These are phyloP conservation scores for Aspergillus calidoustus DNA, from an alignment of 2,329 filamentous ascomycete species.

Conservation along the genomic window DNA sequence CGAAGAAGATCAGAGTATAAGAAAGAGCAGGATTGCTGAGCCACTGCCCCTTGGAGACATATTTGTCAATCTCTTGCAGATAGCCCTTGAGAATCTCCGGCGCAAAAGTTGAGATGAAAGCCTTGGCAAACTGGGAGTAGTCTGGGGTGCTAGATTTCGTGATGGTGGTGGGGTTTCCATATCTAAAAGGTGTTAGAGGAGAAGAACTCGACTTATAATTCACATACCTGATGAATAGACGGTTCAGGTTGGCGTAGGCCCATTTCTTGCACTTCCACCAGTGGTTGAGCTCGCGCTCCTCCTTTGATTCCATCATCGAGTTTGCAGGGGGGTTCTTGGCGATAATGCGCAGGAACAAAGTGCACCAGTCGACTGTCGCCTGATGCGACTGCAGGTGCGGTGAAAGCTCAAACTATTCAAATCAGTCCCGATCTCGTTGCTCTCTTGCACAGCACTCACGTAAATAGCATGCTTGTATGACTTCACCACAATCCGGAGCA, in stretches of 20 bases:
- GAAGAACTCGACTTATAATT: constrained; percentile 1
- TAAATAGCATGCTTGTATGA: constrained; percentile 98
- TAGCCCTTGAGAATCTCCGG: constrained; percentile 97
- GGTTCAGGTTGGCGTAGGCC: constrained; percentile 97
- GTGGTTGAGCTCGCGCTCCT: constrained; percentile 89
- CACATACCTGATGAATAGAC: constrained; percentile 83
- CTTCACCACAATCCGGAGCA: constrained; percentile 93
- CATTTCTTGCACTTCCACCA: constrained; percentile 99
- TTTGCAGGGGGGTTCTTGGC: constrained; percentile 80
- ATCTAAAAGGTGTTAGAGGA: constrained; percentile 58
- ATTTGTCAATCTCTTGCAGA: constrained; percentile 92
- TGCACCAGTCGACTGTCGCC: constrained; percentile 93
- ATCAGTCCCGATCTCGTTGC: constrained; percentile 31
- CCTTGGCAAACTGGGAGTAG: constrained; percentile 81
- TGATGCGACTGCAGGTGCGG: constrained; percentile 76
- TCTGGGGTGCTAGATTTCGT: constrained; percentile 76
- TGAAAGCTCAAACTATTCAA: constrained; percentile 78
- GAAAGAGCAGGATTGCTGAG: constrained; percentile 91
- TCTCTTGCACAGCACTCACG: constrained; percentile 58
- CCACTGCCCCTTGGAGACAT: constrained; percentile 94
- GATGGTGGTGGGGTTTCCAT: constrained; percentile 82
- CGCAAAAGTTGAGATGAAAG: constrained; percentile 87
- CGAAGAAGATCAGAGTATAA: constrained; percentile 91
- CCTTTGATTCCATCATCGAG: constrained; percentile 77
- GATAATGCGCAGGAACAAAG: constrained; percentile 88